Base-by-base conservation (phyloP, 257 asterid species). In the Solanum dulcamara region DNA sequence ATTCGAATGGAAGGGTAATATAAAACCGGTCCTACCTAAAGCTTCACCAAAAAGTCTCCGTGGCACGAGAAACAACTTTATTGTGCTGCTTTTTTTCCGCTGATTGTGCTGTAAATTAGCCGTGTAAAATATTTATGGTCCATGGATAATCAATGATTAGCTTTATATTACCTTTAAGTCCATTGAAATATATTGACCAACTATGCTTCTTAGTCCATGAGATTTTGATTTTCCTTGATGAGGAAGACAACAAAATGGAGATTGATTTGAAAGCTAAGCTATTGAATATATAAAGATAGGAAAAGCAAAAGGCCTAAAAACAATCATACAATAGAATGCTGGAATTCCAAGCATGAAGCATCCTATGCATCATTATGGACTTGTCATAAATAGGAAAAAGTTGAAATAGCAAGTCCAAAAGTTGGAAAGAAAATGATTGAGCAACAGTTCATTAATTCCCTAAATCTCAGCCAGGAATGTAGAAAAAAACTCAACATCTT, bases 341-440 rank as follows among this genome's bases (percentile, higher is more conserved):
- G 89, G 84, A 89, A 88, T 91, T 84, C 64, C 32, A 89, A 87
- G 97, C 93, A 94, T 93, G 53, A 89, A 87, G 96, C 92, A 94
- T 93, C 96, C 92, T 84, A 91, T 87, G 94, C 89, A 87, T 83
- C 88, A 86, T 83, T 79, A 71, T 77, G 53, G 70, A n/a, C n/a
- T n/a, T n/a, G n/a, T 70, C 33, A 44, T 28, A 55, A 84, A 44
- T 44, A 79, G 64, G 40, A 79, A 77, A 74, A 70, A 59, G 44
- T 30, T 33, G 30, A 26, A 51, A 40, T 40, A 67, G 80, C 68
- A 60, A 55, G 11, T 32, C 33, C 42, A 15, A 7, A 75, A 75
- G 53, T 38, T 42, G 82, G 24, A 28, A 48, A 30, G 17, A 48
- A 79, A 79, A 79, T 79, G 64, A 79, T 48, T 48, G 30, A 28